Percentiles rank a stretch among this genome's conserved stretches.
These are phyloP conservation scores for Scheffersomyces amazonensis DNA, from an alignment of 805 yeast genomes.

Conservation along the genomic window DNA sequence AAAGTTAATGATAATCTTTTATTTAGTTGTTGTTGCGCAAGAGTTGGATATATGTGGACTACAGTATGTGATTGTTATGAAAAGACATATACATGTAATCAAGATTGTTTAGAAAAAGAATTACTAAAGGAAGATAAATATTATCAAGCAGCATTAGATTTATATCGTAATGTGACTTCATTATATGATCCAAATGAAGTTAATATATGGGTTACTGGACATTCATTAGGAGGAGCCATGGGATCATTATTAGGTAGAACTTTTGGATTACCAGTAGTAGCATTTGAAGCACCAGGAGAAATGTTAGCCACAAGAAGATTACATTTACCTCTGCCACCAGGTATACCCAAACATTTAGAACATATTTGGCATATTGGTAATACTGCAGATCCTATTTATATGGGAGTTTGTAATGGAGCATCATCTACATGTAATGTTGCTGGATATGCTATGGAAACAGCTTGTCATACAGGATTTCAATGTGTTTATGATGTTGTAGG, in stretches of 20 bases:
- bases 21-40: slow-evolving; percentile 95
- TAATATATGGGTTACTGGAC: slow-evolving; percentile 90
- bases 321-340: slow-evolving; percentile 93
- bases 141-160: slow-evolving; percentile 73
- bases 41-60: slow-evolving; percentile 87
- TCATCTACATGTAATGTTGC: slow-evolving; percentile 84
- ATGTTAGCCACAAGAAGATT: slow-evolving; percentile 75
- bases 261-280: slow-evolving; percentile 83
- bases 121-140: slow-evolving; percentile 73
- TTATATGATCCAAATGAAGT: slow-evolving; percentile 62
- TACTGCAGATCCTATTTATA: slow-evolving; percentile 93
- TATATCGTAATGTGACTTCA: slow-evolving; percentile 67
- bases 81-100: slow-evolving; percentile 82
- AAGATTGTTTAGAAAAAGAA: slow-evolving; percentile 78
- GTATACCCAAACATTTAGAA: slow-evolving; percentile 71
- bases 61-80: slow-evolving; percentile 94
- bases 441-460: slow-evolving; percentile 96
- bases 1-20: slow-evolving; percentile 83
- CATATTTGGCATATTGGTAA: slow-evolving; percentile 95
- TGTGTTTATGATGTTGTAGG: slow-evolving; percentile 88
- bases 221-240: slow-evolving; percentile 89
- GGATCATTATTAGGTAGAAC: slow-evolving; percentile 83
- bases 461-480: slow-evolving; percentile 85
- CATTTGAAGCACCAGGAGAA: slow-evolving; percentile 94
- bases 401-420: slow-evolving; percentile 97